These are phyloP conservation scores for Saccharomycodes ludwigii DNA, from an alignment of 805 yeast genomes.

Conservation along the genomic window DNA sequence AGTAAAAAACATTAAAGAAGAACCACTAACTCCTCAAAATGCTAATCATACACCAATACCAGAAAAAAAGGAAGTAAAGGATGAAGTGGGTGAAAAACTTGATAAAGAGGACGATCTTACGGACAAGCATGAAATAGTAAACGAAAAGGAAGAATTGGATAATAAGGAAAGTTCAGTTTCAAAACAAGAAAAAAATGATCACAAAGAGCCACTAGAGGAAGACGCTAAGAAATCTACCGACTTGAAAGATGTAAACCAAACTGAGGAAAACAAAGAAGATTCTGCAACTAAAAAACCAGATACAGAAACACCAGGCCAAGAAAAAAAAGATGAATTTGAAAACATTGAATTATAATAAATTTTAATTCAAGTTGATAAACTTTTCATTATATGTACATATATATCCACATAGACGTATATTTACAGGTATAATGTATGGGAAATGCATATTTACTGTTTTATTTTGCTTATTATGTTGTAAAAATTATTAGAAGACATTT, in stretches of 20 bases:
- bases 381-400: constrained; percentile 2
- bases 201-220: constrained; percentile 1
- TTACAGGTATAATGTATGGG: too few relatives aligned
- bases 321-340: constrained; percentile 10
- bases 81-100: constrained; percentile 4
- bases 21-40: neutral
- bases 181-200: neutral
- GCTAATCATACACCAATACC: constrained; percentile 1
- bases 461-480: too few relatives aligned
- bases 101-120: neutral
- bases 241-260: too few relatives aligned
- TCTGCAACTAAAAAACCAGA: neutral
- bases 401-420: too few relatives aligned
- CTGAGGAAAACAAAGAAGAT: constrained; percentile 2
- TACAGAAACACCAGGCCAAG: neutral
- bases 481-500: too few relatives aligned
- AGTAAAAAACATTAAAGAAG: neutral
- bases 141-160: constrained; percentile 1
- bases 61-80: constrained; percentile 7
- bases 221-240: neutral
- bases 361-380: too few relatives aligned
- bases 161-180: neutral
- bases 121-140: constrained; percentile 3
- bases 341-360: constrained; percentile 16
- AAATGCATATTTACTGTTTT: too few relatives aligned